A percentile compares a stretch with the other conserved stretches of the same genome.
phyloP scores from a whole-genome alignment of 345 rosid genomes.

The Aegle marmelos region DNA sequence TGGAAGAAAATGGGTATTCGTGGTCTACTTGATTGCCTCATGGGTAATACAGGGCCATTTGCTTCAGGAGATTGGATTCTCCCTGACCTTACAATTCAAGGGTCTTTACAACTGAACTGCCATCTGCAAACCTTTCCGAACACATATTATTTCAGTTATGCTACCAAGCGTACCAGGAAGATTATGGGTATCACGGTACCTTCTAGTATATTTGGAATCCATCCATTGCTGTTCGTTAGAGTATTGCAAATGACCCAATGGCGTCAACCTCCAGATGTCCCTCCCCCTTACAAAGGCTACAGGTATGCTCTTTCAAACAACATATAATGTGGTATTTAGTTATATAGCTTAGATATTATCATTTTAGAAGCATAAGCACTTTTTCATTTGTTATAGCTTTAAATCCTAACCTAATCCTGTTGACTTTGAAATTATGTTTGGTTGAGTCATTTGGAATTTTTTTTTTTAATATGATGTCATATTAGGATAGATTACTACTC shows the following conservation, averaged over 20 bases:
- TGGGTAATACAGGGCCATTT: constrained; percentile 85
- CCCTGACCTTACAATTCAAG: constrained; percentile 93
- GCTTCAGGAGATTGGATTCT: constrained; percentile 89
- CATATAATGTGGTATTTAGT: neutral
- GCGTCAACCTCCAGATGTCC: constrained; percentile 58
- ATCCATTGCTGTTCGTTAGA: constrained; percentile 79
- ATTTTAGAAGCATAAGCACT: no score
- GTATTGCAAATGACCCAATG: constrained; percentile 88
- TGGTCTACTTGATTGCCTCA: constrained; percentile 63
- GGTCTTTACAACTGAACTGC: constrained; percentile 56
- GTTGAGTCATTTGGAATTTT: neutral
- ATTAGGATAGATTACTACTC: neutral
- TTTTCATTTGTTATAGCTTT: neutral
- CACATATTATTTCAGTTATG: constrained; percentile 93
- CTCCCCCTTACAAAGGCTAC: constrained; percentile 90
- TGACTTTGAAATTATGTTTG: constrained; percentile 2
- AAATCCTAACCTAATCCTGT: neutral
- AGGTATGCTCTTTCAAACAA: constrained; percentile 35
- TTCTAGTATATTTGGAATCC: constrained; percentile 69
- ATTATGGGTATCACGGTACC: constrained; percentile 69
- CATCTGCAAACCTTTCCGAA: constrained; percentile 62
- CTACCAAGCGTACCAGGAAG: constrained; percentile 73
- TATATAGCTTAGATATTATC: neutral
- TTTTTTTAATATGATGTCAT: neutral
- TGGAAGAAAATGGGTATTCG: constrained; percentile 67